phyloP scores from a whole-genome alignment of 129 eudicot species.

The Chrysanthemum lavandulifolium region DNA sequence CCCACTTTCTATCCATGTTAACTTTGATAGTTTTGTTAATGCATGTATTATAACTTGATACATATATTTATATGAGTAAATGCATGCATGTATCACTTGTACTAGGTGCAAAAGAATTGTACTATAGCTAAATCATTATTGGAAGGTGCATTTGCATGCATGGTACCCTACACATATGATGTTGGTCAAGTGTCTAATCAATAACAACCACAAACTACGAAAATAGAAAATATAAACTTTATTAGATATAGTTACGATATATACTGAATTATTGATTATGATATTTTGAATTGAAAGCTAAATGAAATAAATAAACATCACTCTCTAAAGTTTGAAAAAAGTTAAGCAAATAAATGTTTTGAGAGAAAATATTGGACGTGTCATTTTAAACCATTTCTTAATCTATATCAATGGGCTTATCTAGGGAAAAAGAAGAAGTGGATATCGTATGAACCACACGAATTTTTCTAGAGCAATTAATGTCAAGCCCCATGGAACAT shows the following conservation, averaged over 20 bases:
- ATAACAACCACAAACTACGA: slow-evolving; percentile 17
- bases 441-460: slow-evolving; percentile 18
- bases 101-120: slow-evolving; percentile 9
- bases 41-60: slow-evolving; percentile 1
- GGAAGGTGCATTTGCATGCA: slow-evolving; percentile 8
- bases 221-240: neutral
- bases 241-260: neutral
- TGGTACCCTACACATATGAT: slow-evolving; percentile 13
- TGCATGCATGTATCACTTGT: slow-evolving; percentile 2
- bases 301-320: neutral
- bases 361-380: neutral
- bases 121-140: slow-evolving; percentile 2
- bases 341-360: slow-evolving; percentile 1
- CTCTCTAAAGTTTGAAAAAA: neutral
- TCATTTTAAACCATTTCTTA: slow-evolving; percentile 18
- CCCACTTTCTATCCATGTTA: slow-evolving; percentile 30
- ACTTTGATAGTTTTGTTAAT: slow-evolving; percentile 5
- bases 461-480: slow-evolving; percentile 15
- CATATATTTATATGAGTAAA: slow-evolving; percentile 23
- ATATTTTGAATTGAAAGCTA: neutral
- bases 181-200: slow-evolving; percentile 20
- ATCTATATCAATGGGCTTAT: neutral
- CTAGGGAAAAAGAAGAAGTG: neutral
- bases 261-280: neutral
- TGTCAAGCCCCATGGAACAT: neutral